phyloP scores from a whole-genome alignment of 352 stramenopile genomes.

The Globisporangium uncinulatum region DNA sequence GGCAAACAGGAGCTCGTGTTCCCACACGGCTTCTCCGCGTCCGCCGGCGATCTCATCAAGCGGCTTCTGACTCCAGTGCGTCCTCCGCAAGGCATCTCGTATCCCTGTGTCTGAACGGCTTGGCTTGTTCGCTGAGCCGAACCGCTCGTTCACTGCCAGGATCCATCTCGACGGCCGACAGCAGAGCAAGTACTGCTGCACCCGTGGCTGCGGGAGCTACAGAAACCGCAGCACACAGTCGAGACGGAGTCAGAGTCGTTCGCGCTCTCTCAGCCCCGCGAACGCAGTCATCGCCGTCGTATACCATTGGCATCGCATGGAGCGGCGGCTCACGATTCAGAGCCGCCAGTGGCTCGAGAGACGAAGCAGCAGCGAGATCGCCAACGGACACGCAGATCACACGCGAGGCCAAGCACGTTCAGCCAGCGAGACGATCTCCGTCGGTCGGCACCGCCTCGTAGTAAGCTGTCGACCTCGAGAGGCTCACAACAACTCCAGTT shows the following conservation, averaged over 20 bases:
- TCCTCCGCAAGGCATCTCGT: constrained; percentile 14
- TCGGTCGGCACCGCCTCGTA: background rate
- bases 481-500: background rate
- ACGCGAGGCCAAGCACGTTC: too few species aligned
- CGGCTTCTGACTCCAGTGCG: constrained; percentile 34
- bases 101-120: constrained; percentile 15
- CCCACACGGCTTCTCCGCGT: constrained; percentile 45
- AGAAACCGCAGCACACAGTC: constrained; percentile 24
- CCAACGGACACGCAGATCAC: too few species aligned
- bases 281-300: background rate
- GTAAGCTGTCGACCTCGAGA: background rate
- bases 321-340: background rate
- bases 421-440: background rate
- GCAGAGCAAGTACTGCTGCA: constrained; percentile 49
- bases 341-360: too few species aligned
- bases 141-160: too few species aligned
- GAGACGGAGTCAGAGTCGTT: background rate
- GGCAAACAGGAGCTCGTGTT: constrained; percentile 35
- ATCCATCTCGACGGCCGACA: constrained; percentile 33
- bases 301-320: background rate
- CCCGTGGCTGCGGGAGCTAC: constrained; percentile 48
- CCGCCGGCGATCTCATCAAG: constrained; percentile 54
- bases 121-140: too few species aligned
- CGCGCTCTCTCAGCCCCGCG: background rate
- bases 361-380: too few species aligned